Percentiles rank a stretch among this genome's conserved stretches.
phyloP scores from a whole-genome alignment of 306 rosid genomes.

The Vigna mungo region DNA sequence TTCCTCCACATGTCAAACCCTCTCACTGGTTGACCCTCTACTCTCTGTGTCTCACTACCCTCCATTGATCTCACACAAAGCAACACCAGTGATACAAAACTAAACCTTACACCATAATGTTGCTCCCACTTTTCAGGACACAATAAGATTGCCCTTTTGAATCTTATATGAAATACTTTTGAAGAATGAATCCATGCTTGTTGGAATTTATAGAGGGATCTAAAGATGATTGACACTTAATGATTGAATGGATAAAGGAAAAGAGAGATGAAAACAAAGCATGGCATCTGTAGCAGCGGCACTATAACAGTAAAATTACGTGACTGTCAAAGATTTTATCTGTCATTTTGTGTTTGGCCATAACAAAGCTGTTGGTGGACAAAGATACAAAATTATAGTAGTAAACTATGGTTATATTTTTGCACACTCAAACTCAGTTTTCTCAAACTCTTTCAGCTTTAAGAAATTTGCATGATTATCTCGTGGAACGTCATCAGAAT shows the following conservation, averaged over 20 bases:
- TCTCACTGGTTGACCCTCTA: not conserved
- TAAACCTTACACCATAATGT: not conserved
- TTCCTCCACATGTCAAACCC: conserved; percentile 36
- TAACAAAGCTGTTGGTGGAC: not conserved
- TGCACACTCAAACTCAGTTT: no score
- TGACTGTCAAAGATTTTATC: not conserved
- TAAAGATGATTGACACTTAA: not conserved
- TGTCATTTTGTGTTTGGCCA: not conserved
- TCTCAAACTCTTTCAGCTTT: no score
- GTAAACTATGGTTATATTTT: no score
- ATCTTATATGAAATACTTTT: not conserved
- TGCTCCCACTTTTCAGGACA: conserved; percentile 3
- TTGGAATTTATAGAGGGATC: not conserved
- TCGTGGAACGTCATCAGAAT: no score
- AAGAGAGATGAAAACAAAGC: not conserved
- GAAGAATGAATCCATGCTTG: not conserved
- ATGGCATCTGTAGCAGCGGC: not conserved
- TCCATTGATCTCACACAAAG: conserved; percentile 38
- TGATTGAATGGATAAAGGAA: conserved; percentile 5
- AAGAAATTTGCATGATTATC: no score
- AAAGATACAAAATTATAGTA: not conserved
- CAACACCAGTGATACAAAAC: not conserved
- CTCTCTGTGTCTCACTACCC: conserved; percentile 31
- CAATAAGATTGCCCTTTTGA: not conserved
- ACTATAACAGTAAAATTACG: not conserved